phyloP scores from a whole-genome alignment of 1,284 basidiomycete species.

The Ustilago curta region DNA sequence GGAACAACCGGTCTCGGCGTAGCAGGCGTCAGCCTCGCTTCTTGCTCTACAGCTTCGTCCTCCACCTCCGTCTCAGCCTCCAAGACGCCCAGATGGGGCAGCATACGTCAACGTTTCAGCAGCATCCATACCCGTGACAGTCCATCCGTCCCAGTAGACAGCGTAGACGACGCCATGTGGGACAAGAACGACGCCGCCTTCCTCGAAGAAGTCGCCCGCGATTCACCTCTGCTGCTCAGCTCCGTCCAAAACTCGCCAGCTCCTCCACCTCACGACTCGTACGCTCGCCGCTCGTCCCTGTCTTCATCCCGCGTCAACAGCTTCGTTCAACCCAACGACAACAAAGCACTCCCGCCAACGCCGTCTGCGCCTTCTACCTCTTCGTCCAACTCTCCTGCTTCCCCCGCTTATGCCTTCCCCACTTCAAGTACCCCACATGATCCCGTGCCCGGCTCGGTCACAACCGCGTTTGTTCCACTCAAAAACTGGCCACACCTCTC shows the following conservation, averaged over 20 bases:
- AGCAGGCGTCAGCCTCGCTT: conserved; percentile 18
- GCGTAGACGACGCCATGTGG: conserved; percentile 47
- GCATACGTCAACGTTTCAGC: conserved; percentile 46
- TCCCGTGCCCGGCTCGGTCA: conserved; percentile 5
- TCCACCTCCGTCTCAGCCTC: conserved; percentile 14
- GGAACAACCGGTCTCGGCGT: conserved; percentile 20
- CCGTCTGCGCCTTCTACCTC: conserved; percentile 7
- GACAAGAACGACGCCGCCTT: conserved; percentile 55
- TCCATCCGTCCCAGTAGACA: conserved; percentile 20
- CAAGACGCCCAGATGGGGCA: conserved; percentile 40
- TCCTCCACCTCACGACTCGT: conserved; percentile 15
- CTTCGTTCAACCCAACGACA: conserved; percentile 6
- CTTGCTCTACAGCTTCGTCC: conserved; percentile 14
- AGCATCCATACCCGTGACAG: conserved; percentile 34
- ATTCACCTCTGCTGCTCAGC: conserved; percentile 22
- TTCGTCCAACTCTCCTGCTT: conserved; percentile 15
- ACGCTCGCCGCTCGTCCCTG: conserved; percentile 3
- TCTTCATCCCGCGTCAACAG: conserved; percentile 12
- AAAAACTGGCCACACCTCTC: conserved; percentile 18
- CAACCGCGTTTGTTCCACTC: neutral
- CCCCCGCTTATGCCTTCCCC: conserved; percentile 16
- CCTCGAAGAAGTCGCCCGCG: conserved; percentile 42
- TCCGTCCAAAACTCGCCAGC: conserved; percentile 17
- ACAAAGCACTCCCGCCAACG: neutral
- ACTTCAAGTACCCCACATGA: conserved; percentile 10